Evolutionary conservation across 495 filamentous ascomycete genomes (phyloP).

Genomic region (Penicillium robsamsonii): DNA sequence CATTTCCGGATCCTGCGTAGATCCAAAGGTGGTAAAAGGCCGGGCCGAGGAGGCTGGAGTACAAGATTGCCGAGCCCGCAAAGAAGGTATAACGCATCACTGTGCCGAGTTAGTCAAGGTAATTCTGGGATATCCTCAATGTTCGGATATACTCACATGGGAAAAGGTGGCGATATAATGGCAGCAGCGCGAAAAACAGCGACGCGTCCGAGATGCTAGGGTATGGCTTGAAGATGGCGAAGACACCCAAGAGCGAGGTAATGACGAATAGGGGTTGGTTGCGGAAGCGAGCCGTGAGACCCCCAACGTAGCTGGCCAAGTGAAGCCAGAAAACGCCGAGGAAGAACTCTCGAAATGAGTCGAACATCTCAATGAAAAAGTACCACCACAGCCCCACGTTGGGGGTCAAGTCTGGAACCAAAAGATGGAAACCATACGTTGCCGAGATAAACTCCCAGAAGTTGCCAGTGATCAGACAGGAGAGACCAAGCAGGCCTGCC

Average conservation of each 20-base stretch:
- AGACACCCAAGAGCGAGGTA: slow-evolving; percentile 77
- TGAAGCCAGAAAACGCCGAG: slow-evolving; percentile 97
- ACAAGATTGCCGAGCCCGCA: slow-evolving; percentile 73
- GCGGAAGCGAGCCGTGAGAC: slow-evolving; percentile 74
- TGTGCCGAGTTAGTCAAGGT: slow-evolving; percentile 29
- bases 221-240: slow-evolving; percentile 93
- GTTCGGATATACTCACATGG: slow-evolving; percentile 57
- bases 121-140: background rate
- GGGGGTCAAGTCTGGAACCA: slow-evolving; percentile 88
- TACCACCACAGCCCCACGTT: slow-evolving; percentile 99
- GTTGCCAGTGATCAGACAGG: slow-evolving; percentile 69
- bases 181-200: slow-evolving; percentile 76
- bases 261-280: slow-evolving; percentile 83
- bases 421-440: slow-evolving; percentile 88
- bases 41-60: slow-evolving; percentile 83
- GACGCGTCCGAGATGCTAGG: slow-evolving; percentile 86
- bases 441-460: slow-evolving; percentile 83
- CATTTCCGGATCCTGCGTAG: slow-evolving; percentile 95
- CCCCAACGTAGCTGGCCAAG: slow-evolving; percentile 81
- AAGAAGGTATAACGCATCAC: slow-evolving; percentile 95
- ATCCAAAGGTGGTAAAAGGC: slow-evolving; percentile 98
- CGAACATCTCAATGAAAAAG: slow-evolving; percentile 99
- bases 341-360: slow-evolving; percentile 96
- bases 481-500: slow-evolving; percentile 63
- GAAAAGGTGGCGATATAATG: slow-evolving; percentile 91